Evolutionary conservation across 176 grass and related monocot species (phyloP).

Genomic region (Eleusine coracana): DNA sequence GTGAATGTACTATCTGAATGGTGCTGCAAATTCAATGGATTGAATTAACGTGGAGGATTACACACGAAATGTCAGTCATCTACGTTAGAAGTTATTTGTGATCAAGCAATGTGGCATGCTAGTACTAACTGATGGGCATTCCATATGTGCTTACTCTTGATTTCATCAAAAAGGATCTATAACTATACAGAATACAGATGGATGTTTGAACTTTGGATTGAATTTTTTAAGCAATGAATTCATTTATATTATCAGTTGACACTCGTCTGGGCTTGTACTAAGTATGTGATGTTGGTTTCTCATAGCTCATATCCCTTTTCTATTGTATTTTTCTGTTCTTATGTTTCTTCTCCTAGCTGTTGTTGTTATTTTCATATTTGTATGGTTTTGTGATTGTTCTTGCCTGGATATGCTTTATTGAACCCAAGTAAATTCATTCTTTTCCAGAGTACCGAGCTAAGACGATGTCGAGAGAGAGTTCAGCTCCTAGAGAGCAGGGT

Average conservation of each 20-base stretch:
- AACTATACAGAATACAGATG: conserved; percentile 8
- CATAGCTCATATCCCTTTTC: not conserved
- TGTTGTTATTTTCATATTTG: not conserved
- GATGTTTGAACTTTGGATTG: conserved; percentile 19
- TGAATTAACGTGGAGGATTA: not conserved
- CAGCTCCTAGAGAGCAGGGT: conserved; percentile 66
- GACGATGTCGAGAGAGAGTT: conserved; percentile 58
- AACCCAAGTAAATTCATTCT: conserved; percentile 27
- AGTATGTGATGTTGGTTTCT: conserved; percentile 7
- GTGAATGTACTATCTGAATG: conserved; percentile 22
- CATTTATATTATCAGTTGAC: conserved; percentile 16
- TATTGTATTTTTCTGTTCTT: conserved; percentile 11
- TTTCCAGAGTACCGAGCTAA: conserved; percentile 68
- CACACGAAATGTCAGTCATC: conserved; percentile 9
- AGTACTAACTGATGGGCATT: conserved; percentile 1
- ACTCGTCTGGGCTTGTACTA: not conserved
- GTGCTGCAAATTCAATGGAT: not conserved
- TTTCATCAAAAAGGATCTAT: not conserved
- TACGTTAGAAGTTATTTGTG: conserved; percentile 28
- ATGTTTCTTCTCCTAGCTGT: conserved; percentile 22
- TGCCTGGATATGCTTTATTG: conserved; percentile 20
- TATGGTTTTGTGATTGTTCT: not conserved
- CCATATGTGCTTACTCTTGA: not conserved
- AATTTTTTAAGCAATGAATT: conserved; percentile 4
- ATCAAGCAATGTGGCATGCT: conserved; percentile 23